Base-by-base conservation (phyloP, 2,329 filamentous ascomycete genomes). In the Stemphylium vesicarium region DNA sequence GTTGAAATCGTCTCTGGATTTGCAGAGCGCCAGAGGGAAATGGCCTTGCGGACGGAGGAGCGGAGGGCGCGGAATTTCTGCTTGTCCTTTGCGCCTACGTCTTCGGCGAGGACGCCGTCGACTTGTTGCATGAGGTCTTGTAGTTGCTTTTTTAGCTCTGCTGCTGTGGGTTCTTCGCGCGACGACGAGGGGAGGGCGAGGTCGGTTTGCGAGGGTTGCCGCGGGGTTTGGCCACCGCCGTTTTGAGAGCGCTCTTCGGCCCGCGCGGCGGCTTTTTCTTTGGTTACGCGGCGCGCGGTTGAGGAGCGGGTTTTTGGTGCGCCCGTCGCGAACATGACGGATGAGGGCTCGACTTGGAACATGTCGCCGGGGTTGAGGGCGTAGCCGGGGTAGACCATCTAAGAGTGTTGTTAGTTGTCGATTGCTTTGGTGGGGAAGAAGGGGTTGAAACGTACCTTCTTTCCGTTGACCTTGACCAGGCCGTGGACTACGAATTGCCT, bases 291-390 rank as follows among this genome's bases (percentile, higher is more conserved):
- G 58, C 71, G 71, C 18, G 66, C 70, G 44, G 56, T 62, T 3
- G 66, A 60, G 44, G 69, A 68, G 44, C 70, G 69, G 12, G 55
- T 57, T 77, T 92, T 95, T 43, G 85, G 84, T 22, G 84, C 83
- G 54, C 95, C 95, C 1, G 93, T 96, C 31, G 91, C 94, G 69
- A 85, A 93, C 77, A 99, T 83, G 52, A 99, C 95, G 66, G 88
- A 87, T 35, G 96, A 91, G 32, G 90, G 84, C 16, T 97, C 90
- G 67, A 99, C 94, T 75, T 96, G 92, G 82, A 99, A 99, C 87
- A 99, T 91, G 75, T 99, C 95, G 65, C 95, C 95, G 2, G 95
- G 96, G 76, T 99, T 99, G 35, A 99, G 85, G 62, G 92, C 87
- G 76, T 99, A 99, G 50, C 92, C 90, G 8, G 95, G 93, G 72